These are phyloP conservation scores for Adansonia gregorii DNA, from an alignment of 441 rosid genomes.

Conservation along the genomic window DNA sequence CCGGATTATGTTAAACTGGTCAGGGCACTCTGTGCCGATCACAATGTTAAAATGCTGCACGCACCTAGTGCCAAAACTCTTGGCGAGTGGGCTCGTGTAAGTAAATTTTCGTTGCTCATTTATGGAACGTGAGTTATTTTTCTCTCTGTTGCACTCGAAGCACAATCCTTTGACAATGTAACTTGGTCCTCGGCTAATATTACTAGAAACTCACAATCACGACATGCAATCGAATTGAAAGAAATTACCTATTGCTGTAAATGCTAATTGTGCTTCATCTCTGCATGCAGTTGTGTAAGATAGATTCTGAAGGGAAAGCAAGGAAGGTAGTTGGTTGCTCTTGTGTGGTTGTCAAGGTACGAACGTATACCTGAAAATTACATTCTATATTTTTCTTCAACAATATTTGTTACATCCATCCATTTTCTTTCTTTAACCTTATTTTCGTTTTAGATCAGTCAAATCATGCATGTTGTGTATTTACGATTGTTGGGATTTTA, in stretches of 20 bases:
- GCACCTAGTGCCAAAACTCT: slow-evolving; percentile 88
- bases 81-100: slow-evolving; percentile 98
- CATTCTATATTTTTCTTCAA: neutral
- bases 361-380: neutral
- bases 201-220: no score
- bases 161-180: neutral
- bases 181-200: neutral
- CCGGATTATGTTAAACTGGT: slow-evolving; percentile 87
- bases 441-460: neutral
- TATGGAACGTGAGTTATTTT: neutral
- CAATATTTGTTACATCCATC: neutral
- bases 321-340: slow-evolving; percentile 52
- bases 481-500: neutral
- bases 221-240: neutral
- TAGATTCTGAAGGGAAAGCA: slow-evolving; percentile 34
- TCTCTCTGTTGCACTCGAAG: neutral
- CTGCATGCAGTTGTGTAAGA: slow-evolving; percentile 47
- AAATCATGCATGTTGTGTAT: neutral
- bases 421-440: neutral
- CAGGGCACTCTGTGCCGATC: slow-evolving; percentile 87
- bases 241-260: neutral
- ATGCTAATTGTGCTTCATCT: neutral
- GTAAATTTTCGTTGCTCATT: slow-evolving; percentile 27
- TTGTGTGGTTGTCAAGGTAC: slow-evolving; percentile 48
- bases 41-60: slow-evolving; percentile 59